Conservation (phyloP, 2,329 filamentous ascomycete genomes). For the Fusarium phyllophilum region DNA sequence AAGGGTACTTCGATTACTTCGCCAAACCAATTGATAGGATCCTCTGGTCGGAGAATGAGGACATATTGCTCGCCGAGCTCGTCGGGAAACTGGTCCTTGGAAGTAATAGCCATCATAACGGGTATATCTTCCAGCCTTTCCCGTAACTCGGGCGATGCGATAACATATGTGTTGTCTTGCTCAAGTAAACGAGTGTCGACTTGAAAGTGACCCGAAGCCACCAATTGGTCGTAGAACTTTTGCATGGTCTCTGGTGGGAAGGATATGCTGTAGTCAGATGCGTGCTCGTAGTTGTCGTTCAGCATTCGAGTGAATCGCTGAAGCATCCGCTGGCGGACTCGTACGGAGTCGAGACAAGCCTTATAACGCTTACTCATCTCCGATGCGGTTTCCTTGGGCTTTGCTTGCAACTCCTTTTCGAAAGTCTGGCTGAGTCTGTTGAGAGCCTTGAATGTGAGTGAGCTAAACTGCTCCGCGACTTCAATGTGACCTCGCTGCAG, state of each 20-base stretch:
- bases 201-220: constrained; percentile 86
- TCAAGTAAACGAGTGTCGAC: constrained; percentile 78
- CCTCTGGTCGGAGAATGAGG: constrained; percentile 84
- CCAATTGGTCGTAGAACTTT: constrained; percentile 82
- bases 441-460: constrained; percentile 91
- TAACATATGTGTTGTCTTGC: constrained; percentile 80
- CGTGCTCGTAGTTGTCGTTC: constrained; percentile 94
- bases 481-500: constrained; percentile 95
- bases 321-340: constrained; percentile 93
- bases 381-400: constrained; percentile 81
- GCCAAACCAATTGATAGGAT: constrained; percentile 82
- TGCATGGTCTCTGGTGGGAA: constrained; percentile 74
- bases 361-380: constrained; percentile 99
- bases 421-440: constrained; percentile 90
- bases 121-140: constrained; percentile 84
- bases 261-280: constrained; percentile 91
- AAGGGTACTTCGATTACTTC: constrained; percentile 76
- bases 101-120: constrained; percentile 79
- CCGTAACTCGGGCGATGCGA: constrained; percentile 83
- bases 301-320: constrained; percentile 94
- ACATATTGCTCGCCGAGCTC: constrained; percentile 81
- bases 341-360: constrained; percentile 92
- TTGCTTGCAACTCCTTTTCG: constrained; percentile 86
- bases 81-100: constrained; percentile 68
- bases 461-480: constrained; percentile 96